Evolutionary conservation across 176 grass and related monocot genomes (phyloP), one percentile per base, ranked within the genome.

Genomic region (Luzula sylvatica): DNA sequence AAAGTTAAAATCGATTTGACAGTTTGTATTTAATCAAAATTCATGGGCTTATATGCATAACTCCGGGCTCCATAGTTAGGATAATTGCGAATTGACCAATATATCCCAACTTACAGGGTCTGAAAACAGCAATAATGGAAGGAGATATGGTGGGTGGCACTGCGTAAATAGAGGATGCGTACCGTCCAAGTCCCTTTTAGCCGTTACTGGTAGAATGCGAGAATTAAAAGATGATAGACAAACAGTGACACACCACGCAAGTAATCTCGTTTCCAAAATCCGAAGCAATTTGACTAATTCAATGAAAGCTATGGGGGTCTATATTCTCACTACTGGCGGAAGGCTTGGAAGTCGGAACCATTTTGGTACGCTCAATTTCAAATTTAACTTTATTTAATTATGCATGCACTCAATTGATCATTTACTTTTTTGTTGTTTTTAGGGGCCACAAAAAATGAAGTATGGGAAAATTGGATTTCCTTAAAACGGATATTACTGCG

Each of bases 101-200:
- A 7, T 35, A 35, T 9, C 30, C 30, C 30, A n/a, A n/a, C 9
- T 35, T 74, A n/a, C 55, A 89, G 93, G 93, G 93, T 50, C 39
- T 92, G 42, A 92, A 98, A 74, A 98, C 93, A 48, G 72, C 93
- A 38, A 92, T 98, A 57, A 87, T 98, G 32, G 85, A 98, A 76
- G 93, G 86, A 30, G 93, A 98, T 69, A 65, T 98, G 29, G 69
- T 98, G 39, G 86, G 93, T 15, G 93, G 87, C 11, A 94, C 87
- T 94, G 87, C 79, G 87, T 94, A 19, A 94, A 94, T 65, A 74
- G 82, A 76, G 82, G 87, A 16, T 94, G 87, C 66, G 87, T 94
- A 50, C 87, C 87, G 43, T 94, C 87, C 20, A 98, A 98, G 55
- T 85, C 81, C 8, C 85, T 98, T 35, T 87, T 98, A 65, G 92